Base-by-base conservation (phyloP, 2,329 filamentous ascomycete species). In the Pestalotiopsis sp. region DNA sequence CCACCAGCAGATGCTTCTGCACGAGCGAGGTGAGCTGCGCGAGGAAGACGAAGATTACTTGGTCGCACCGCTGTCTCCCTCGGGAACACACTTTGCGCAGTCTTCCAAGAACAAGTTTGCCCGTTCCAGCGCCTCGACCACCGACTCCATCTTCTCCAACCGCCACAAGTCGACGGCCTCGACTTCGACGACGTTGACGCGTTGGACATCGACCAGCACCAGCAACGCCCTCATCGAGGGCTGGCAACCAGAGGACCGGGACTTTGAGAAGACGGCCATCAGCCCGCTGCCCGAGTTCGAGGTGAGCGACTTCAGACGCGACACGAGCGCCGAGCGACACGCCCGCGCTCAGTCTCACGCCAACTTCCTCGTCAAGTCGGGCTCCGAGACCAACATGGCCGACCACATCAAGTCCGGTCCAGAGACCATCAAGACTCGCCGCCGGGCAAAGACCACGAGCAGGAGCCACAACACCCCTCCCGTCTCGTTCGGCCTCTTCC, bases 41-140 rank as follows among this genome's bases (percentile, higher is more conserved):
- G 77, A 80, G 23, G 73, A 77, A 13, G 74, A 76, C 25, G 77
- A 80, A 31, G 78, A 79, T 61, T 75, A 78, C 14, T 76, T 77
- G 12, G 75, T 79, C 59, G 74, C 76, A 6, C 78, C 76, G 68
- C 75, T 76, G 64, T 67, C 69, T 5, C 41, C 66, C 2, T 59
- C 57, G 64, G 59, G 81, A 83, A 70, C 81, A 78, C 4, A 74
- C 76, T 11, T 71, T 1, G 70, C 78, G n/a, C 75, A 79, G 25
- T 74, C 79, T 14, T 14, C 31, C 14, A 60, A 25, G 52, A 59
- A 20, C 7, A 20, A 39, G 5, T 77, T 80, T 49, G 78, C 85
- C 67, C 85, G 87, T 17, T 83, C 82, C 25, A 89, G 87, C 77
- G 86, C 85, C 12, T 89, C 86, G 6, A 89, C 87, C 5, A 87